These are phyloP conservation scores for Eimeria necatrix DNA, from an alignment of 169 alveolate genomes.

Conservation along the genomic window DNA sequence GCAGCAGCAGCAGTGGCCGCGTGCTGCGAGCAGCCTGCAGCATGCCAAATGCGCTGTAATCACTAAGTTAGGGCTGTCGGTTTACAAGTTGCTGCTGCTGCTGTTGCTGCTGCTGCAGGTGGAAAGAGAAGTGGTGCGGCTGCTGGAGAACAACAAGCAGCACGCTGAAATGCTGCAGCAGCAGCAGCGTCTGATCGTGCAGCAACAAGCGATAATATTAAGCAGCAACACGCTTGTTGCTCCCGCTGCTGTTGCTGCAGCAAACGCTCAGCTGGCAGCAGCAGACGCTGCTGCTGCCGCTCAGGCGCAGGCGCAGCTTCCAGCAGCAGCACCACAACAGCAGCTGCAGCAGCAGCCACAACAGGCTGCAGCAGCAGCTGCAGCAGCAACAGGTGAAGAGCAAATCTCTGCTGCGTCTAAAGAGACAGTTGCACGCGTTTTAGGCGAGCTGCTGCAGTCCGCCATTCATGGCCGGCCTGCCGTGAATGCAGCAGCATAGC, in stretches of 20 bases:
- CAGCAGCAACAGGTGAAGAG: slow-evolving; percentile 6
- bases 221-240: slow-evolving; percentile 47
- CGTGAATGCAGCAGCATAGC: slow-evolving; percentile 45
- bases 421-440: slow-evolving; percentile 57
- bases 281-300: slow-evolving; percentile 13
- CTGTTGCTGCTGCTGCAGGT: slow-evolving; percentile 57
- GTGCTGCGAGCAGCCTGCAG: too few relatives aligned
- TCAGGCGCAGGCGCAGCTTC: neutral
- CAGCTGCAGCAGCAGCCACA: slow-evolving; percentile 2
- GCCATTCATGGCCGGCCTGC: slow-evolving; percentile 44
- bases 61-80: neutral
- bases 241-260: slow-evolving; percentile 46
- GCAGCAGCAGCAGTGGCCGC: too few relatives aligned
- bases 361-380: slow-evolving; percentile 5
- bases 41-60: too few relatives aligned
- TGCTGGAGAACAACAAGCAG: slow-evolving; percentile 31
- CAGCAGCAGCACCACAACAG: neutral
- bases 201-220: slow-evolving; percentile 50
- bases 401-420: slow-evolving; percentile 42
- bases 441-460: slow-evolving; percentile 62
- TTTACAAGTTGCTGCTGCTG: neutral
- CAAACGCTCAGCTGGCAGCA: slow-evolving; percentile 40
- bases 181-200: slow-evolving; percentile 57
- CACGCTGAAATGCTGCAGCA: slow-evolving; percentile 67
- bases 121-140: slow-evolving; percentile 56